These are phyloP conservation scores for Miscanthus lutarioriparius DNA, from an alignment of 176 grass and related monocot genomes.

Conservation along the genomic window DNA sequence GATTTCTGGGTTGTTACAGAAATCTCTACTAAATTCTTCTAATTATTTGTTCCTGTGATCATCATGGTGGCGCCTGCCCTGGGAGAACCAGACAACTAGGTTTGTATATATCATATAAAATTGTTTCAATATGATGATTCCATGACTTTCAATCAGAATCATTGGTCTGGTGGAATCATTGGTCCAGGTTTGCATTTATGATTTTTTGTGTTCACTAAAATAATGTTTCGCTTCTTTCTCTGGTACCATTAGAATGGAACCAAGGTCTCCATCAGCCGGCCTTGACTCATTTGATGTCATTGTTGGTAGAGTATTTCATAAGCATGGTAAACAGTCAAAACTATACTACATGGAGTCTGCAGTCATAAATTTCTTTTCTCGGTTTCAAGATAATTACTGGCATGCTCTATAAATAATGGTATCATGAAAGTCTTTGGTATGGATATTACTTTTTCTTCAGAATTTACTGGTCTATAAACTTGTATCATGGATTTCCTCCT, in stretches of 20 bases:
- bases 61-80: background rate
- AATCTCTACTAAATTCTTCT: background rate
- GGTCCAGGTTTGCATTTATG: constrained; percentile 9
- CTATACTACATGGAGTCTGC: background rate
- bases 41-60: constrained; percentile 6
- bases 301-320: constrained; percentile 7
- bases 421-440: background rate
- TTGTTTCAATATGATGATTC: constrained; percentile 22
- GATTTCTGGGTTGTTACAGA: too few species aligned
- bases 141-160: background rate
- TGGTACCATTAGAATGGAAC: constrained; percentile 18
- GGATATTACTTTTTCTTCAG: background rate
- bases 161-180: constrained; percentile 25
- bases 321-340: background rate
- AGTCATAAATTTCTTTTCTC: background rate
- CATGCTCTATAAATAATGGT: background rate
- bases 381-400: background rate
- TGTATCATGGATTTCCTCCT: background rate
- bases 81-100: constrained; percentile 14
- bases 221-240: constrained; percentile 28
- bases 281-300: constrained; percentile 46
- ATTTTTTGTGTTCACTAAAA: constrained; percentile 4
- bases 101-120: background rate
- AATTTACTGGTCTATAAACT: background rate
- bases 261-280: constrained; percentile 43